Evolutionary conservation across 495 filamentous ascomycete genomes (phyloP).

Genomic region (Penicillium canescens): DNA sequence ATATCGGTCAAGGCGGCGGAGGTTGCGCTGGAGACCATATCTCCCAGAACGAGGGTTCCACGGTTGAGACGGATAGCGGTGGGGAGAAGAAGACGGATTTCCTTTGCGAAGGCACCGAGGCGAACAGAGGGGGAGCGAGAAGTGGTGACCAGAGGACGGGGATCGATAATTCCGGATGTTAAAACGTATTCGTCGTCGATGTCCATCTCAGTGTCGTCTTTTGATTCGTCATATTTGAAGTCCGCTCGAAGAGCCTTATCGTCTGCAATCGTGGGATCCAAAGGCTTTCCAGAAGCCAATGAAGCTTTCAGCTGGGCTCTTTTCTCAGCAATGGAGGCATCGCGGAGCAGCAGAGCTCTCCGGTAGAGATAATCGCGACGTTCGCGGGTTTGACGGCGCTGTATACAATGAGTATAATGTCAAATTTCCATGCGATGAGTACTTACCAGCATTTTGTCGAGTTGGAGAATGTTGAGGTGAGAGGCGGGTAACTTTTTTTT

Average conservation of each 20-base stretch:
- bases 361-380: constrained; percentile 95
- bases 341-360: constrained; percentile 72
- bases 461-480: constrained; percentile 7
- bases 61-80: constrained; percentile 89
- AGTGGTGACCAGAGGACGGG: constrained; percentile 88
- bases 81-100: constrained; percentile 87
- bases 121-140: constrained; percentile 84
- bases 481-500: constrained; percentile 47
- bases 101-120: constrained; percentile 88
- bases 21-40: constrained; percentile 78
- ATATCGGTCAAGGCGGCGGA: constrained; percentile 79
- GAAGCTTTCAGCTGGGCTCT: constrained; percentile 82
- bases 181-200: constrained; percentile 96
- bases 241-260: constrained; percentile 84
- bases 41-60: constrained; percentile 83
- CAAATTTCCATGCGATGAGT: not conserved
- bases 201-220: constrained; percentile 52
- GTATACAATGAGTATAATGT: constrained; percentile 15
- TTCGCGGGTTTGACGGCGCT: constrained; percentile 76
- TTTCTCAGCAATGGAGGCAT: constrained; percentile 91
- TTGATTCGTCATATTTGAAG: constrained; percentile 92
- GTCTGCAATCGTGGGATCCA: constrained; percentile 84
- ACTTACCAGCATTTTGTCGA: constrained; percentile 47
- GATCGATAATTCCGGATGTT: constrained; percentile 81
- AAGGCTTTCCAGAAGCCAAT: constrained; percentile 79